Evolutionary conservation across 2,329 filamentous ascomycete genomes (phyloP).

Genomic region (Penicillium palitans): DNA sequence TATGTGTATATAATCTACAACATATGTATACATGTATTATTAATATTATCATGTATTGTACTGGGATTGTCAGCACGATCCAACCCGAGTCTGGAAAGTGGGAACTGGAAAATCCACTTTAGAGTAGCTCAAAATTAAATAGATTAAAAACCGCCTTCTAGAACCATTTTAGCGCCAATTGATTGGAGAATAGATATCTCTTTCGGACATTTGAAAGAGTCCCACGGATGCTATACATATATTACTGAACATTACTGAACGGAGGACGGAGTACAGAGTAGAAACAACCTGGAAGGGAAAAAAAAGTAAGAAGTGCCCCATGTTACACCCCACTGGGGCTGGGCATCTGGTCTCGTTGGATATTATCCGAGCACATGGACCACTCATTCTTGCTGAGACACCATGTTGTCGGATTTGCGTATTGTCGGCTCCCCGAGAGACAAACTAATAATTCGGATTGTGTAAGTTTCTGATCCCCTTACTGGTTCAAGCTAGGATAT

Average conservation of each 20-base stretch:
- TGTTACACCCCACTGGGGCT: constrained; percentile 8
- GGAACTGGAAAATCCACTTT: constrained; percentile 7
- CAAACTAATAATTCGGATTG: background rate
- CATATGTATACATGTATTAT: background rate
- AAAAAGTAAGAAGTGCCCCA: background rate
- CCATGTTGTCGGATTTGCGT: background rate
- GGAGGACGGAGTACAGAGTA: background rate
- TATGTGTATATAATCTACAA: background rate
- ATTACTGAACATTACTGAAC: constrained; percentile 1
- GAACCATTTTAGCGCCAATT: constrained; percentile 21
- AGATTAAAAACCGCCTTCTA: constrained; percentile 24
- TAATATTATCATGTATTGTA: constrained; percentile 1
- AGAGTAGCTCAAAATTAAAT: constrained; percentile 4
- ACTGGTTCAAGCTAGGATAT: background rate
- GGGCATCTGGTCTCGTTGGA: constrained; percentile 19
- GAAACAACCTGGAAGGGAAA: background rate
- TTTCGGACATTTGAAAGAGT: background rate
- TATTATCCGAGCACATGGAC: constrained; percentile 12
- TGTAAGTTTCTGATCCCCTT: background rate
- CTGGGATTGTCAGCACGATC: constrained; percentile 14
- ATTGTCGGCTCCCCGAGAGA: background rate
- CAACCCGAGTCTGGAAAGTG: constrained; percentile 12
- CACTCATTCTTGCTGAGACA: background rate
- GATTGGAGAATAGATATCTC: background rate
- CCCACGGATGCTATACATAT: background rate